Base-by-base conservation (phyloP, 2,329 filamentous ascomycete genomes). In the Phoma sp. region DNA sequence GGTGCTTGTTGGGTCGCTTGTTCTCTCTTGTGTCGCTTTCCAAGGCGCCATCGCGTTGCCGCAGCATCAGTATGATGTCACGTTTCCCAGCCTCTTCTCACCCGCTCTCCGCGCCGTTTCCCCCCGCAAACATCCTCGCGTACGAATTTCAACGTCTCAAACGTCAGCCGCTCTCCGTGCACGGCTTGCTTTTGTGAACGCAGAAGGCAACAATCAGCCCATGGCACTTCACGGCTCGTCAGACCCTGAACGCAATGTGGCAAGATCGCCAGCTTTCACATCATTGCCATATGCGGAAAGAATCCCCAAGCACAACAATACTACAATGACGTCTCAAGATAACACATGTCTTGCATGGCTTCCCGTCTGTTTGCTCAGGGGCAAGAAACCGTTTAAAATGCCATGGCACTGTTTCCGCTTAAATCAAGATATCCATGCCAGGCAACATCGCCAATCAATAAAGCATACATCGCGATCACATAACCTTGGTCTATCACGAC, bases 321-420 rank as follows among this genome's bases (percentile, higher is more conserved):
- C 29, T 30, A 28, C 36, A 23, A 56, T 56, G 53, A 56, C 53
- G 53, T 56, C 15, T 42, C 11, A 50, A 30, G 32, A 56, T 51
- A 56, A 51, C 32, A 56, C 42, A 51, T 47, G 36, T 50, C 39
- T 46, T 39, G 51, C 34, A 45, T 5, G 5, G 18, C 28, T 32
- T 48, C 33, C 38, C 40, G 40, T 49, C n/a, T 18, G 34, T 43
- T 46, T 26, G 33, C 23, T 46, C 33, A 46, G 45, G 39, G 36
- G 45, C 39, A 40, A 12, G 23, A 23, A 40, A 17, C n/a, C 10
- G 21, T 49, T 40, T 45, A 46, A 49, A 42, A 34, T 33, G 40
- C 34, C 7, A 45, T 25, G 38, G 28, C 40, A 45, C 45, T 38
- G 26, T 28, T 28, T 25, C 21, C 25, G 46, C 45, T 29, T 18